These are phyloP conservation scores for Aphanomyces invadans DNA, from an alignment of 352 stramenopile species.

Conservation along the genomic window DNA sequence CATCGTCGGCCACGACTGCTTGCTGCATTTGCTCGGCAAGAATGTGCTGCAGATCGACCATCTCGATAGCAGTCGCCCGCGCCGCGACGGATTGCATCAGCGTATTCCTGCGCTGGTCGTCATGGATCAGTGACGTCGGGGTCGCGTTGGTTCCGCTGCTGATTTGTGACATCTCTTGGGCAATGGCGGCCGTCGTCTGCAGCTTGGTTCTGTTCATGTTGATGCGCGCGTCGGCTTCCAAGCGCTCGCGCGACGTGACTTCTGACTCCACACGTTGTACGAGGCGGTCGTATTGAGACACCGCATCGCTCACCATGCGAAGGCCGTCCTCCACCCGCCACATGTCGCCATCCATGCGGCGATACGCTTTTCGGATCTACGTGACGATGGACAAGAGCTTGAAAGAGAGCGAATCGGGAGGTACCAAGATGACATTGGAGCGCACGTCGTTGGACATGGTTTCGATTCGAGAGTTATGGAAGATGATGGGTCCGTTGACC, in stretches of 20 bases:
- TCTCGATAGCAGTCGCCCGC: background rate
- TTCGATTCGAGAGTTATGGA: slow-evolving; percentile 12
- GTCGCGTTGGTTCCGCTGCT: background rate
- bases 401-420: too few relatives aligned
- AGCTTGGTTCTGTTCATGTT: slow-evolving; percentile 12
- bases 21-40: slow-evolving; percentile 12
- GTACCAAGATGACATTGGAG: slow-evolving; percentile 10
- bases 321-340: slow-evolving; percentile 5
- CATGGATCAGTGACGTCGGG: background rate
- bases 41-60: slow-evolving; percentile 11
- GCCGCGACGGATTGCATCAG: background rate
- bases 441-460: slow-evolving; percentile 12
- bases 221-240: slow-evolving; percentile 17
- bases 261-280: background rate
- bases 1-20: background rate
- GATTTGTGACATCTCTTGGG: too few relatives aligned
- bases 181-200: background rate
- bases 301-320: slow-evolving; percentile 10
- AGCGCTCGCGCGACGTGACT: background rate
- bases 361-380: slow-evolving; percentile 20
- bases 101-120: background rate
- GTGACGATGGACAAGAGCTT: background rate
- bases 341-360: slow-evolving; percentile 6
- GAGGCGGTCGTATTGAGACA: background rate
- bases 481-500: slow-evolving; percentile 14